These are phyloP conservation scores for Dactylellina parvicollis DNA, from an alignment of 2,329 filamentous ascomycete species.

Conservation along the genomic window DNA sequence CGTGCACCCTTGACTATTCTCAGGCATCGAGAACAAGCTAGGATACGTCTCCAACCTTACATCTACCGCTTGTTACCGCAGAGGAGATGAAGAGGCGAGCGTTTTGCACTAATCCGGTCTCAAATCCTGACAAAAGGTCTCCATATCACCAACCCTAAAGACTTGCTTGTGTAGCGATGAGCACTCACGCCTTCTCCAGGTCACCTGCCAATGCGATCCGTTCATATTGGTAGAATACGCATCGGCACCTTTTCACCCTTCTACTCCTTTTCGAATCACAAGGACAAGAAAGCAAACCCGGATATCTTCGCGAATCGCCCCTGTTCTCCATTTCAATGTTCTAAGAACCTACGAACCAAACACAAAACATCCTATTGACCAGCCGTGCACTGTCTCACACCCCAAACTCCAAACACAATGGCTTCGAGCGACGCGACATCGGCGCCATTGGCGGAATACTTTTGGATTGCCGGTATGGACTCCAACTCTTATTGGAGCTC, in stretches of 20 bases:
- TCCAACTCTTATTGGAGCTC: constrained; percentile 72
- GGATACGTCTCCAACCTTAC: neutral
- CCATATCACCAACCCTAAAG: neutral
- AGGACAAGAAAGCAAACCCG: neutral
- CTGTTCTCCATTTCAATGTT: constrained; percentile 24
- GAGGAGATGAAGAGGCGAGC: neutral
- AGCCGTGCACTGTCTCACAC: constrained; percentile 7
- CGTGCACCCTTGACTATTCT: no score
- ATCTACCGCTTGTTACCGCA: neutral
- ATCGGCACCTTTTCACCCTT: neutral
- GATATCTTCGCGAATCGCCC: constrained; percentile 27
- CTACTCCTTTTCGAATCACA: neutral
- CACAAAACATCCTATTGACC: neutral
- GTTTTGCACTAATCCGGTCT: neutral
- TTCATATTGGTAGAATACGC: constrained; percentile 29
- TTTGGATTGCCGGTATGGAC: constrained; percentile 79
- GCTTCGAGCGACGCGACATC: constrained; percentile 63
- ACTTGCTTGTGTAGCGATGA: constrained; percentile 10
- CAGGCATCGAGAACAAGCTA: neutral
- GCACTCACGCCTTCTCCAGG: constrained; percentile 23
- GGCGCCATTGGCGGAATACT: constrained; percentile 76
- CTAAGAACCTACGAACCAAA: constrained; percentile 25
- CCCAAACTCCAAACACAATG: constrained; percentile 17
- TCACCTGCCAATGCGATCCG: constrained; percentile 30
- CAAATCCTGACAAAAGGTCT: neutral